Conservation (phyloP, 768 basidiomycete genomes). For the Lactifluus volemus region DNA sequence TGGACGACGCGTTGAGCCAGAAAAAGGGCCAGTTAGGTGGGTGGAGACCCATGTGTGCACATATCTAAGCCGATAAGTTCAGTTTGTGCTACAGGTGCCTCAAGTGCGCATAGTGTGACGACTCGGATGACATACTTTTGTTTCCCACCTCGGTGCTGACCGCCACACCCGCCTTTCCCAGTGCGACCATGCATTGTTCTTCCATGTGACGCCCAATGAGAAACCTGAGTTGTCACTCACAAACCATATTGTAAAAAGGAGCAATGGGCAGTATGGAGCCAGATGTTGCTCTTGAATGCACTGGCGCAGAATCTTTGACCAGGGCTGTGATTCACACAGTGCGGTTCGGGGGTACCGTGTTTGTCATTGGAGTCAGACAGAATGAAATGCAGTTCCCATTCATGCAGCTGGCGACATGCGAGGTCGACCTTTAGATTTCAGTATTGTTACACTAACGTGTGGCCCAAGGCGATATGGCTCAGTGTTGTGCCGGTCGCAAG, state of each 20-base stretch:
- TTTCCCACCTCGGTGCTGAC: slow-evolving; percentile 32
- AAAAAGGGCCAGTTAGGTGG: no score
- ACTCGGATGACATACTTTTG: slow-evolving; percentile 17
- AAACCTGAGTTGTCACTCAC: slow-evolving; percentile 44
- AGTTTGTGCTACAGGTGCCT: no score
- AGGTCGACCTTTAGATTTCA: slow-evolving; percentile 62
- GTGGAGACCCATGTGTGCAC: no score
- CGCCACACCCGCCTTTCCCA: slow-evolving; percentile 29
- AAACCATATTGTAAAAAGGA: slow-evolving; percentile 40
- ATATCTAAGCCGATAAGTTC: no score
- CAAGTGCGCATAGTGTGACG: no score
- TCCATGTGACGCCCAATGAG: slow-evolving; percentile 42
- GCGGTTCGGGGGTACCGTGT: slow-evolving; percentile 58
- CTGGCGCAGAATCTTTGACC: slow-evolving; percentile 54
- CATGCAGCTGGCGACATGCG: slow-evolving; percentile 63
- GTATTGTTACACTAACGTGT: slow-evolving; percentile 65
- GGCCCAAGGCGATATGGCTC: slow-evolving; percentile 78
- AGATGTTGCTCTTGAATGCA: slow-evolving; percentile 49
- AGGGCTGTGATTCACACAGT: slow-evolving; percentile 40
- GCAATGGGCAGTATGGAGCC: slow-evolving; percentile 42
- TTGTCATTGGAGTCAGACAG: slow-evolving; percentile 63
- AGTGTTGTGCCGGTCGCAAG: no score
- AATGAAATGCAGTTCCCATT: slow-evolving; percentile 57
- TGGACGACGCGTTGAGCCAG: no score
- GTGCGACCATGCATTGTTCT: slow-evolving; percentile 36